Evolutionary conservation across 1,284 basidiomycete genomes (phyloP), one percentile per base, ranked within the genome.

Genomic region (Naganishia albida): DNA sequence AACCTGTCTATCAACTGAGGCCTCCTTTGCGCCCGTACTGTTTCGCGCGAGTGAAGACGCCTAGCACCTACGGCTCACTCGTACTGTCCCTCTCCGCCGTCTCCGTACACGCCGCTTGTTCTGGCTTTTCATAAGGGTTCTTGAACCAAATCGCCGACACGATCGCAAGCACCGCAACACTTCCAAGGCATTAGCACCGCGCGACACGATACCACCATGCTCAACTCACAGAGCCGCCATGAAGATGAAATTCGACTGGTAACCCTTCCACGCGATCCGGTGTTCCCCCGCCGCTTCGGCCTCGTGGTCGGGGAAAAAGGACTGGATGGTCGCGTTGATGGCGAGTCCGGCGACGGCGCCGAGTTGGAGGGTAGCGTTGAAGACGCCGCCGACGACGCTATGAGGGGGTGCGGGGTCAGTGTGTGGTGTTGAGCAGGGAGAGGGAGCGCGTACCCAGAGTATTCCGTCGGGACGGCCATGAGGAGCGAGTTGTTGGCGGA

Each of bases 361-460:
- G 70, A 79, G 43, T 74, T 80, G 68, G 72, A 78, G 66, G 70
- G 76, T 67, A 72, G 78, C 38, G 69, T 80, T 57, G 77, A 79
- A 70, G 70, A 75, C 69, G 68, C 74, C 65, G 73, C 78, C 70
- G 72, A 77, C 65, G 73, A 80, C 66, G 25, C 60, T 55, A 30
- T n/a, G n/a, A n/a, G n/a, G 7, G 20, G 8, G 16, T 16, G 8
- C 6, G 34, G 34, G 6, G 10, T 34, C 10, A 34, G 34, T 34
- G 34, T 34, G 4, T 34, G 34, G 10, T 34, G 34, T 34, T 6
- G 34, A 34, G 34, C 16, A 1, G 23, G 1, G 13, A n/a, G 25
- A 3, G 16, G 26, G 7, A 39, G 28, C 26, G 26, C 62, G 44
- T 26, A 63, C 62, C 53, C 67, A 3, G 67, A 50, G 49, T 68